Percentiles rank a stretch among this genome's conserved stretches.
These are phyloP conservation scores for Cyberlindnera japonica DNA, from an alignment of 805 yeast species.

Conservation along the genomic window DNA sequence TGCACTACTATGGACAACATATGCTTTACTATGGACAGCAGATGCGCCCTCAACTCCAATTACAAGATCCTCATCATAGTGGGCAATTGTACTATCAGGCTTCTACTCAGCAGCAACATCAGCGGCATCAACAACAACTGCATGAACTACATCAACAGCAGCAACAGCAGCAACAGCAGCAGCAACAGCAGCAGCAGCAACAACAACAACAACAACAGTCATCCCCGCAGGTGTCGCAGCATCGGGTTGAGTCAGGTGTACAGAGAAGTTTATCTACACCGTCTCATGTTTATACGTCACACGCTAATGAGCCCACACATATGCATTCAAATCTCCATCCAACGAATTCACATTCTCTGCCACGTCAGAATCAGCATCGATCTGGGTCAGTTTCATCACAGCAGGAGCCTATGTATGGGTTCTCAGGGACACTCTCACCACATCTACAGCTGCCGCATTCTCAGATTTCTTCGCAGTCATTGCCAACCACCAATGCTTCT, in stretches of 20 bases:
- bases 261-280: not conserved
- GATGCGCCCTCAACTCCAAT: not conserved
- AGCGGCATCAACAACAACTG: not conserved
- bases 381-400: too few species aligned
- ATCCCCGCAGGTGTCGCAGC: conserved; percentile 3
- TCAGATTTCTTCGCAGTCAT: too few species aligned
- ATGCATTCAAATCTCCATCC: not conserved
- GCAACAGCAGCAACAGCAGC: conserved; percentile 1
- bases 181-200: not conserved
- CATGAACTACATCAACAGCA: too few species aligned
- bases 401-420: too few species aligned
- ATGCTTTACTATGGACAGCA: too few species aligned
- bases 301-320: not conserved
- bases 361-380: too few species aligned
- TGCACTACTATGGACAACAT: too few species aligned
- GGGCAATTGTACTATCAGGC: not conserved
- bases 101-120: not conserved
- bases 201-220: not conserved
- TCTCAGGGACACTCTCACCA: too few species aligned
- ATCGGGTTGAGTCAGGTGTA: too few species aligned
- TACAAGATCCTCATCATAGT: not conserved
- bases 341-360: not conserved
- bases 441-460: too few species aligned
- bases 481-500: too few species aligned
- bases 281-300: not conserved